Conservation (phyloP, 1,284 basidiomycete genomes). For the Hortiboletus rubellus region DNA sequence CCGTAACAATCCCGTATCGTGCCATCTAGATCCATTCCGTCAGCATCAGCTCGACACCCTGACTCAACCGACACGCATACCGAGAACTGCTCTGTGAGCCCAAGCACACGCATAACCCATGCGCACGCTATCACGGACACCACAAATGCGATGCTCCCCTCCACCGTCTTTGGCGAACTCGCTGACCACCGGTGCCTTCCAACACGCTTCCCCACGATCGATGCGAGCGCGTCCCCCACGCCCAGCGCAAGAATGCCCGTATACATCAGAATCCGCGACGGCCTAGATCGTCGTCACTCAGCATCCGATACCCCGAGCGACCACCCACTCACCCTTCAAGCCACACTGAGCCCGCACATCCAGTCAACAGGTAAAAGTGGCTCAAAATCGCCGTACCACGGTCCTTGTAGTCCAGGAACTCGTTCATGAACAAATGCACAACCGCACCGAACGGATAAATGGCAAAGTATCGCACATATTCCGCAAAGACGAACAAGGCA, state of each 20-base stretch:
- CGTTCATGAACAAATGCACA: constrained; percentile 95
- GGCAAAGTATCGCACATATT: constrained; percentile 97
- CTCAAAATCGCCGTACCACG: constrained; percentile 94
- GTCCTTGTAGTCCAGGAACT: constrained; percentile 96
- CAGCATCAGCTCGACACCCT: constrained; percentile 14
- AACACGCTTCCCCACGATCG: constrained; percentile 84
- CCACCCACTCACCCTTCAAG: constrained; percentile 76
- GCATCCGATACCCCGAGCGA: background rate
- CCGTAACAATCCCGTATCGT: constrained; percentile 59
- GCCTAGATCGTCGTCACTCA: constrained; percentile 43
- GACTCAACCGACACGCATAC: constrained; percentile 47
- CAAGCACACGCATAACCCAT: constrained; percentile 68
- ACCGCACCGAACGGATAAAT: constrained; percentile 94
- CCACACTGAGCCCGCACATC: constrained; percentile 94
- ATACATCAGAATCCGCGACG: constrained; percentile 71
- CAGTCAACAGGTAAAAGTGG: constrained; percentile 96
- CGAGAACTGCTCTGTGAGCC: constrained; percentile 71
- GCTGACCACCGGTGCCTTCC: constrained; percentile 85
- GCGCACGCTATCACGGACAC: constrained; percentile 70
- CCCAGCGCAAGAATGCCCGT: constrained; percentile 93
- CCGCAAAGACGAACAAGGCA: constrained; percentile 91
- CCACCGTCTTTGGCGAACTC: constrained; percentile 84
- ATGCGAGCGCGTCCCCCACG: constrained; percentile 93
- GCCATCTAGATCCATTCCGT: constrained; percentile 42
- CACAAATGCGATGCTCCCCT: constrained; percentile 86